A percentile compares a stretch with the other conserved stretches of the same genome.
phyloP scores from a whole-genome alignment of 2,329 filamentous ascomycete genomes.

The Penicillium sp. region DNA sequence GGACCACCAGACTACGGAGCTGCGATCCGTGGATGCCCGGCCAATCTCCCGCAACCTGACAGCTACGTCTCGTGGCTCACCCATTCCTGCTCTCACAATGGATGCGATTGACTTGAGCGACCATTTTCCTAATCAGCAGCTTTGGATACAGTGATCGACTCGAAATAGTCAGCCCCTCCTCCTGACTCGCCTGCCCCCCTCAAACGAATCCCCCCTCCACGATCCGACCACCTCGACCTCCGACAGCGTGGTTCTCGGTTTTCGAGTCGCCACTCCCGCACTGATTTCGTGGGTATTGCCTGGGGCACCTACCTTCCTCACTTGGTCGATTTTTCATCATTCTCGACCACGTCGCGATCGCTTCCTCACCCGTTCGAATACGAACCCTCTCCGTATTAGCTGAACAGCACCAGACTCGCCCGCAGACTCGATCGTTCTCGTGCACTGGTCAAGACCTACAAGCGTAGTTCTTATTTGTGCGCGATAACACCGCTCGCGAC shows the following conservation, averaged over 20 bases:
- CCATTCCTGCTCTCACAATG: constrained; percentile 13
- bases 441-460: not conserved
- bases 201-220: not conserved
- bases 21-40: constrained; percentile 35
- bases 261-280: constrained; percentile 12
- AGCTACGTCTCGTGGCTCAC: constrained; percentile 32
- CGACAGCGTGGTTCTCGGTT: constrained; percentile 8
- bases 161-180: not conserved
- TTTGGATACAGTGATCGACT: not conserved
- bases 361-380: not conserved
- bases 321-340: constrained; percentile 9
- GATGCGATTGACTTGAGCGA: not conserved
- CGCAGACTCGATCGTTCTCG: not conserved
- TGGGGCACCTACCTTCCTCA: constrained; percentile 6
- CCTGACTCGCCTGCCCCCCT: not conserved
- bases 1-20: constrained; percentile 23
- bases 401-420: not conserved
- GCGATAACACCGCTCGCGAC: constrained; percentile 11
- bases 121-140: not conserved
- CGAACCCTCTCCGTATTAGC: not conserved
- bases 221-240: not conserved
- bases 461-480: not conserved
- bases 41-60: constrained; percentile 38
- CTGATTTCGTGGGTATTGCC: constrained; percentile 12
- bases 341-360: constrained; percentile 4